phyloP scores from a whole-genome alignment of 192 early-diverging fungal genomes.

The Backusella australiensis region DNA sequence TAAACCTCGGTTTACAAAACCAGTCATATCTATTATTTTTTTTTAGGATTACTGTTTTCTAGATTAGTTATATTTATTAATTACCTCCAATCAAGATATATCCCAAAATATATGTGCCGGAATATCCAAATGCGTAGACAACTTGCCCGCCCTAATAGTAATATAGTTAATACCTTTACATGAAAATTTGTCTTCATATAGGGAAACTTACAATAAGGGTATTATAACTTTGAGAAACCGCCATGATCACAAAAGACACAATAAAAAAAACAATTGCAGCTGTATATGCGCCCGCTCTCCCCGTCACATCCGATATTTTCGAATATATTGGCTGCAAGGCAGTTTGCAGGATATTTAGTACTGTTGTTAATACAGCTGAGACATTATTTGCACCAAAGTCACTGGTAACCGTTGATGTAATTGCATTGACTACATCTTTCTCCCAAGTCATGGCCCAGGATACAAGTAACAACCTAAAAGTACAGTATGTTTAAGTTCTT shows the following conservation, averaged over 20 bases:
- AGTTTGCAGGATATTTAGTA: conserved; percentile 4
- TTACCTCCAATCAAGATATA: conserved; percentile 17
- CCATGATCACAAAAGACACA: background rate
- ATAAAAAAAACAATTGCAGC: background rate
- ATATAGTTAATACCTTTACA: no score
- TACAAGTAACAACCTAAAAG: background rate
- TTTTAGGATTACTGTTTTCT: no score
- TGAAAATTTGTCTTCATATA: no score
- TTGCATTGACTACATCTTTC: background rate
- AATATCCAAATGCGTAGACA: conserved; percentile 22
- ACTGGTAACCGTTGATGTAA: conserved; percentile 12
- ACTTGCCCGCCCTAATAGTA: conserved; percentile 5
- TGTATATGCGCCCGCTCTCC: conserved; percentile 11
- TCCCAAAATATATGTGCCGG: conserved; percentile 12
- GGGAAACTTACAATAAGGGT: background rate
- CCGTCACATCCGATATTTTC: conserved; percentile 16
- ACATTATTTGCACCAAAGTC: background rate
- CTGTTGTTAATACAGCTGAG: background rate
- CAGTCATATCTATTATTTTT: conserved; percentile 2
- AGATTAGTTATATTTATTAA: no score
- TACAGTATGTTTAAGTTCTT: no score
- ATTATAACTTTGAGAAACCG: conserved; percentile 1
- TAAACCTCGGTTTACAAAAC: conserved; percentile 11
- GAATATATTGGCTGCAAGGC: conserved; percentile 4
- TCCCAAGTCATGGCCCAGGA: conserved; percentile 1